These are phyloP conservation scores for Triglochin maritima DNA, from an alignment of 106 monocot genomes.

Conservation along the genomic window DNA sequence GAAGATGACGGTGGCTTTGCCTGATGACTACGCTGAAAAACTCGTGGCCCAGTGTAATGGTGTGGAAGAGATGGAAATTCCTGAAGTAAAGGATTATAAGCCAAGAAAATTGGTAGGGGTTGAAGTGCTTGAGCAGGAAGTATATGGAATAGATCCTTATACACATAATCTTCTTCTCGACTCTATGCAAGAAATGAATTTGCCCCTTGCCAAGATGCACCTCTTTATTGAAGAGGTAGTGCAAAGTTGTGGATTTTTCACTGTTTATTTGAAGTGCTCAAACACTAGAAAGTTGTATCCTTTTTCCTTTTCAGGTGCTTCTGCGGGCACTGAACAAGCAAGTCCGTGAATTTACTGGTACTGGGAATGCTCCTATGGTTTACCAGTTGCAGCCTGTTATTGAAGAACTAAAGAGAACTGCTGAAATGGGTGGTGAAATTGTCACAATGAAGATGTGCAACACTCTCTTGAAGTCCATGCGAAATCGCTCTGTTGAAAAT, in stretches of 20 bases:
- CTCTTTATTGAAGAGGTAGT: conserved; percentile 88
- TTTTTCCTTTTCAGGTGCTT: conserved; percentile 43
- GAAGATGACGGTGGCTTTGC: conserved; percentile 88
- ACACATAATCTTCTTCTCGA: conserved; percentile 95
- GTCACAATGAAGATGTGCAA: conserved; percentile 47
- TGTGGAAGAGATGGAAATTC: conserved; percentile 78
- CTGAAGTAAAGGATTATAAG: conserved; percentile 97
- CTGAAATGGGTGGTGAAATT: conserved; percentile 53
- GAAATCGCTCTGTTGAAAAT: conserved; percentile 74
- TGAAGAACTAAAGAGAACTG: conserved; percentile 63
- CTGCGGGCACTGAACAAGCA: conserved; percentile 69
- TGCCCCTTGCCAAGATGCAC: conserved; percentile 57
- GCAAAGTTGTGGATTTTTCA: neutral
- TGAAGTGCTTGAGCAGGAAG: conserved; percentile 96
- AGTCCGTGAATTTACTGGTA: conserved; percentile 72
- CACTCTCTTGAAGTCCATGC: conserved; percentile 68
- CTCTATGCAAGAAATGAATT: conserved; percentile 77
- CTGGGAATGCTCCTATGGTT: conserved; percentile 89
- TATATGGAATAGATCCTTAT: conserved; percentile 98
- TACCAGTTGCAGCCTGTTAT: conserved; percentile 65
- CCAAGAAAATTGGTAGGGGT: conserved; percentile 81
- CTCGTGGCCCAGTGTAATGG: conserved; percentile 64
- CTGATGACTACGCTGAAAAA: conserved; percentile 87
- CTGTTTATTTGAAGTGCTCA: neutral
- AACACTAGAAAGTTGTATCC: neutral